Evolutionary conservation across 768 basidiomycete species (phyloP).

Genomic region (Agaricus subrufescens): DNA sequence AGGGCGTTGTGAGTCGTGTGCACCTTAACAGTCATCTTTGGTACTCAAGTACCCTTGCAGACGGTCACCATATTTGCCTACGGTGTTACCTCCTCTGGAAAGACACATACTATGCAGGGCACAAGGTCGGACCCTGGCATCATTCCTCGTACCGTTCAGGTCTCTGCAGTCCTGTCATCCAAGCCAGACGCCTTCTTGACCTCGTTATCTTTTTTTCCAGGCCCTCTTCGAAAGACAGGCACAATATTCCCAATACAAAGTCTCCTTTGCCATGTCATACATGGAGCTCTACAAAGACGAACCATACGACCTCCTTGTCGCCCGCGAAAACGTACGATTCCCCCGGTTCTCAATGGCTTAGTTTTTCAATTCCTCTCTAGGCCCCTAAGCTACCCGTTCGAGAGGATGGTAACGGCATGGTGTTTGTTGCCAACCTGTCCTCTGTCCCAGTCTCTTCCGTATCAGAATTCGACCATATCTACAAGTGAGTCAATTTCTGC

Average conservation of each 20-base stretch:
- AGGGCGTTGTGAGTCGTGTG: slow-evolving; percentile 56
- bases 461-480: slow-evolving; percentile 42
- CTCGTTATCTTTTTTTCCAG: slow-evolving; percentile 23
- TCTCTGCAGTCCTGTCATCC: slow-evolving; percentile 16
- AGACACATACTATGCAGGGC: slow-evolving; percentile 94
- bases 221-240: slow-evolving; percentile 53
- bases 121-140: slow-evolving; percentile 70
- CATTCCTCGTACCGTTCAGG: slow-evolving; percentile 78
- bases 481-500: slow-evolving; percentile 29
- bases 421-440: slow-evolving; percentile 52
- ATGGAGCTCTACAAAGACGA: slow-evolving; percentile 94
- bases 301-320: slow-evolving; percentile 79
- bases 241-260: slow-evolving; percentile 32
- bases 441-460: slow-evolving; percentile 33
- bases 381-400: slow-evolving; percentile 51
- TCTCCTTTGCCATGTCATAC: slow-evolving; percentile 60
- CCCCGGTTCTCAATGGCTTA: not conserved
- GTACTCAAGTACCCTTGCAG: slow-evolving; percentile 31
- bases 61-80: slow-evolving; percentile 88
- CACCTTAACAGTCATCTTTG: not conserved
- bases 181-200: not conserved
- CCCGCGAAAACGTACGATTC: slow-evolving; percentile 55
- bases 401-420: slow-evolving; percentile 47
- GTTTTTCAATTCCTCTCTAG: slow-evolving; percentile 18
- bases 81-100: slow-evolving; percentile 88